These are phyloP conservation scores for Polyplosphaeria fusca DNA, from an alignment of 495 filamentous ascomycete species.

Conservation along the genomic window DNA sequence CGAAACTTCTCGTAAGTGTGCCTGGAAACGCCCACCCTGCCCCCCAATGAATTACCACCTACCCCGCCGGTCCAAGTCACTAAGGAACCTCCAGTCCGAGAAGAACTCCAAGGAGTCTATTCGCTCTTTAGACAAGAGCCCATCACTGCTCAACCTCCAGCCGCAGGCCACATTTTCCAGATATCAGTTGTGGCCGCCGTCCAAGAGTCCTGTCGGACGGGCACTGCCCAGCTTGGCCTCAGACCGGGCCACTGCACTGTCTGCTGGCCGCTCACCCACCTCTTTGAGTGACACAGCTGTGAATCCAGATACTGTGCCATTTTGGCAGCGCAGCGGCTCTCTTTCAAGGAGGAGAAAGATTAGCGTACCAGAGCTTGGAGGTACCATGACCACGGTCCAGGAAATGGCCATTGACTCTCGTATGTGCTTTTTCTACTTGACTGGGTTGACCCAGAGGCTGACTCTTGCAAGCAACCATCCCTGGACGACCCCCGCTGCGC, in stretches of 20 bases:
- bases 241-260: conserved; percentile 35
- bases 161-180: conserved; percentile 19
- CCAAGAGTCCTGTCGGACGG: conserved; percentile 25
- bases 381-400: conserved; percentile 66
- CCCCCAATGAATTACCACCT: conserved; percentile 27
- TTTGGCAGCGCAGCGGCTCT: conserved; percentile 34
- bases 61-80: conserved; percentile 30
- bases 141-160: conserved; percentile 24
- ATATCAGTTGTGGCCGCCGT: conserved; percentile 34
- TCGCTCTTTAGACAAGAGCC: conserved; percentile 14
- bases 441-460: conserved; percentile 25
- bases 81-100: conserved; percentile 27
- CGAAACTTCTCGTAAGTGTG: conserved; percentile 28
- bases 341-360: conserved; percentile 55
- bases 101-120: conserved; percentile 19
- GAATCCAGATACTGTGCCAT: conserved; percentile 17
- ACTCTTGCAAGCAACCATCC: conserved; percentile 62
- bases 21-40: background rate
- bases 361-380: conserved; percentile 61
- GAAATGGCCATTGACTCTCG: conserved; percentile 70
- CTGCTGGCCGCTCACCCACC: conserved; percentile 36
- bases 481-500: conserved; percentile 60
- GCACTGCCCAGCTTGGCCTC: conserved; percentile 9
- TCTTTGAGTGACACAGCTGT: conserved; percentile 38
- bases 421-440: conserved; percentile 47